Percentiles rank a stretch among this genome's conserved stretches.
Evolutionary conservation across 495 filamentous ascomycete genomes (phyloP).

Genomic region (Penicillium ucsense): DNA sequence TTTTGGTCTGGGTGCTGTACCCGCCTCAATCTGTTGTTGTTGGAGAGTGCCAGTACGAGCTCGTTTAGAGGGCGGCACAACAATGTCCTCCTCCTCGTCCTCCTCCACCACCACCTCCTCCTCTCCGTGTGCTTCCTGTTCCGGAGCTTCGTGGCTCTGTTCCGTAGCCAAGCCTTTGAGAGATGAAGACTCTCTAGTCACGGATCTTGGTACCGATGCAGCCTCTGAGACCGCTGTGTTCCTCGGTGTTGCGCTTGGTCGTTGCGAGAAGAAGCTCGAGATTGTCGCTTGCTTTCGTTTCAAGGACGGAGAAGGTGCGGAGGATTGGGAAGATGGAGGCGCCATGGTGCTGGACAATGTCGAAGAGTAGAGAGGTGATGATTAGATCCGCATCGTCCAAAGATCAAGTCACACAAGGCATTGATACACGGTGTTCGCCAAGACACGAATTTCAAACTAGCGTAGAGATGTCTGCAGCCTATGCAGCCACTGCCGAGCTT

Average conservation of each 20-base stretch:
- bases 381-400: background rate
- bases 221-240: slow-evolving; percentile 3
- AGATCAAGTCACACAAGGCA: background rate
- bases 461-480: too few species aligned
- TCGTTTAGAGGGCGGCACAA: slow-evolving; percentile 32
- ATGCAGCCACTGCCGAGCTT: slow-evolving; percentile 4
- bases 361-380: background rate
- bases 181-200: too few species aligned
- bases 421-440: too few species aligned
- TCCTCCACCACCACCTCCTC: slow-evolving; percentile 20
- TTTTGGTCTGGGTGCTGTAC: slow-evolving; percentile 4
- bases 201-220: background rate
- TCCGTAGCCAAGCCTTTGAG: slow-evolving; percentile 2
- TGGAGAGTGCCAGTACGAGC: slow-evolving; percentile 14
- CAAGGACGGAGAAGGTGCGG: slow-evolving; percentile 28
- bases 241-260: slow-evolving; percentile 27
- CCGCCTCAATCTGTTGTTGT: slow-evolving; percentile 6
- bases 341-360: slow-evolving; percentile 15
- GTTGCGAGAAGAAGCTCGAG: slow-evolving; percentile 76
- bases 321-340: slow-evolving; percentile 31
- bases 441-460: too few species aligned
- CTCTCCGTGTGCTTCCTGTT: slow-evolving; percentile 18
- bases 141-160: slow-evolving; percentile 3
- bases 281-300: slow-evolving; percentile 69
- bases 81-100: slow-evolving; percentile 32